Evolutionary conservation across 179 eudicot species (phyloP), one percentile per base, ranked within the genome.

Genomic region (Silene vulgaris): DNA sequence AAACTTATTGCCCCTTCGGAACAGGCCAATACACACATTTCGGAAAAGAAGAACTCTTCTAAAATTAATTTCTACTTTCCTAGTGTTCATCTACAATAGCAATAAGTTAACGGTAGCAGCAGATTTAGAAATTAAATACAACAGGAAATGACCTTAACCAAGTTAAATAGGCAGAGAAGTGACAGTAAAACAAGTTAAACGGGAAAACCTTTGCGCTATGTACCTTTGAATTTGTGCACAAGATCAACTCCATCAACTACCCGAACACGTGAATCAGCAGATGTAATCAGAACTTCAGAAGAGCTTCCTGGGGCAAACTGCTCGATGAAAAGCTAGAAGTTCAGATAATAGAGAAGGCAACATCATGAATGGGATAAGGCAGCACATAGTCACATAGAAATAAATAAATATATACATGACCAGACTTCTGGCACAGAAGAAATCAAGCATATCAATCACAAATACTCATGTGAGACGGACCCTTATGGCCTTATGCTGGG

Each of bases 191-290:
- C 29, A 19, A 73, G 43, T 48, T 60, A 30, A 2, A 56, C 20
- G 9, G 50, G 29, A 43, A 28, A 59, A 11, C 29, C 26, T 32
- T 1, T 2, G 11, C 1, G 70, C 21, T 13, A 43, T 4, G 59
- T 85, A 95, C 99, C 99, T 92, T 90, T 92, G 64, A 92, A 95
- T 82, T 92, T 95, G 88, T 90, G 97, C 71, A 92, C 86, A 65
- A 95, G 80, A 81, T 92, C 97, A 79, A 76, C 78, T 71, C 89
- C 93, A 80, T 95, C 93, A 79, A 90, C 81, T 77, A 95, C 97
- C 32, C 99, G 95, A 78, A 95, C 79, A 62, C 99, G 86, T 60
- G 99, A 95, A 85, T 95, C 99, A 69, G 97, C 93, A 45, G 99
- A 95, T 21, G 99, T 95, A 71, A 95, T 85, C 74, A 92, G 87